Evolutionary conservation across 768 basidiomycete species (phyloP), one percentile per base, ranked within the genome.

Genomic region (Suillus hirtellus): DNA sequence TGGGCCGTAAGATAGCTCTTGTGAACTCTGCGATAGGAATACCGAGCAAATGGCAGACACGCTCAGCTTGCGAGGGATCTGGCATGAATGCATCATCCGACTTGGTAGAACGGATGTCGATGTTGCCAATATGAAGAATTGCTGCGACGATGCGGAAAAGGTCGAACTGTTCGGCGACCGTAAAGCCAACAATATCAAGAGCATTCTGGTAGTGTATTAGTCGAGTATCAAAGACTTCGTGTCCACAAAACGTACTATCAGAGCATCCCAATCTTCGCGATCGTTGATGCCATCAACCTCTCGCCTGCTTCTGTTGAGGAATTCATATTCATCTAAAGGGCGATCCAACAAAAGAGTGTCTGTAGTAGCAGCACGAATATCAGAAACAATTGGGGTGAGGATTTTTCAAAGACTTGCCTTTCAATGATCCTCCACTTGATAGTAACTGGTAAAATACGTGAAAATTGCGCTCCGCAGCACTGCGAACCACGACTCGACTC

Each of bases 231-330:
- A 54, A 59, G 3, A 62, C 58, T 38, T 27, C 19, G 31, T 9
- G 50, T 71, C 70, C 68, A 93, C 94, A 15, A 56, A 40, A 31
- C 56, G 27, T 27, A 58, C 56, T 79, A 86, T 86, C 24, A 99
- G 79, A 5, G 83, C 74, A 54, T 81, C 79, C 95, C 95, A 99
- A 71, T 99, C 97, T 64, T 92, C 88, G 54, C 77, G 78, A 76
- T 99, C 97, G 70, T 98, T 89, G 27, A 99, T 90, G 0, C 96
- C 97, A 67, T 99, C 96, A n/a, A 99, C 89, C 70, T 96, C 89
- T 62, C 89, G 79, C 70, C 95, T 78, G 55, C 93, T 95, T 76
- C 90, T 90, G 75, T 95, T 96, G 52, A 99, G 82, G 75, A 90
- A 98, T 66, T 93, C 93, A 69, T 95, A 99, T 67, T 95, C 84